Evolutionary conservation across 306 rosid species (phyloP), one percentile per base, ranked within the genome.

Genomic region (Cicer yamashitae): DNA sequence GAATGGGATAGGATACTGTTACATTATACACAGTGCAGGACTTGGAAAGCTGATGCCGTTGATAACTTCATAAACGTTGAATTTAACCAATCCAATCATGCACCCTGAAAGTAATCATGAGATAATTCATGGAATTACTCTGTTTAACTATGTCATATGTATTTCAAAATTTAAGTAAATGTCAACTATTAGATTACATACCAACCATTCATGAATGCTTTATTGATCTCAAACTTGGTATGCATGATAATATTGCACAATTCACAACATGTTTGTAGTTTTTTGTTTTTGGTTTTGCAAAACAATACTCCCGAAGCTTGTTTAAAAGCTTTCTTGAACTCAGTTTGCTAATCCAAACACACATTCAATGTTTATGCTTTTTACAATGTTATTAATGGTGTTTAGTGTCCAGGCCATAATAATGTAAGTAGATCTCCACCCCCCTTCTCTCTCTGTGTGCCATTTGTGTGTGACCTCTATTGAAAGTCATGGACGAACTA

Each of bases 41-140:
- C 38, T 75, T 50, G 25, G 72, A 39, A 63, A 48, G 51, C 66
- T 11, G 40, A 53, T 61, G 40, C 66, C 20, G 40, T 67, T 30
- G 41, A 67, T 44, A 43, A 67, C 56, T 76, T 67, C 40, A 17
- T 34, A 44, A 56, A 18, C 74, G 30, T 67, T 67, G 48, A 67
- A 67, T 15, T 44, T 67, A 64, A 54, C 41, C 44, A 45, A 30
- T 30, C 73, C 25, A 69, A 34, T 50, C n/a, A 34, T n/a, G 5
- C 44, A 14, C 45, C 10, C 67, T 77, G 63, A 56, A 54, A 34
- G 47, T 57, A 67, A 56, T 57, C 67, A 67, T 46, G 48, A 30
- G 48, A 25, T 11, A 25, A 68, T 56, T 17, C 66, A 76, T n/a
- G 39, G 41, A 66, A 67, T 25, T 30, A 77, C 58, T 67, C 47